A percentile compares a stretch with the other conserved stretches of the same genome.
Conservation (phyloP, 768 basidiomycete species). For the Auricularia sp. region DNA sequence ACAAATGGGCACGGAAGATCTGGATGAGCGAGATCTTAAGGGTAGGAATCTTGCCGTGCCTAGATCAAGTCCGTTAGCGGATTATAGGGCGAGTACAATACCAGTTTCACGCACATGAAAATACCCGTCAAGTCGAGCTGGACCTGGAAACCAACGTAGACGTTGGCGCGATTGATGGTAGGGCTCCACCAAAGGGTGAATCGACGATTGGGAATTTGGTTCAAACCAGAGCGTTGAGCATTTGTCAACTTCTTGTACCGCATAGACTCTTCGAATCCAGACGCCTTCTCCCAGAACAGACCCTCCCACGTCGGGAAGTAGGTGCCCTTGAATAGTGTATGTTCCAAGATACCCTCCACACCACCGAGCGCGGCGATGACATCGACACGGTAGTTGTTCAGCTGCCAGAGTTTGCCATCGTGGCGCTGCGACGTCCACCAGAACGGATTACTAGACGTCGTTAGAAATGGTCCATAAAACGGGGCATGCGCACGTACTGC, state of each 20-base stretch:
- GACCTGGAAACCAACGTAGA: slow-evolving; percentile 99
- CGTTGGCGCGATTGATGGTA: slow-evolving; percentile 98
- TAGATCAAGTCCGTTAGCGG: slow-evolving; percentile 18
- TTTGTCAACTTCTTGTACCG: slow-evolving; percentile 95
- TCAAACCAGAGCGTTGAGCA: slow-evolving; percentile 95
- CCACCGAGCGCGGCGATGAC: slow-evolving; percentile 96
- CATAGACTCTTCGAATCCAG: slow-evolving; percentile 95
- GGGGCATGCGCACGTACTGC: slow-evolving; percentile 44
- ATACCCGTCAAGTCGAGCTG: slow-evolving; percentile 96
- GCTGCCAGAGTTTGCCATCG: slow-evolving; percentile 91
- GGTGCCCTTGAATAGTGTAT: slow-evolving; percentile 95
- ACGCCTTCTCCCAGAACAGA: slow-evolving; percentile 98
- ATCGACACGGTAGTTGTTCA: slow-evolving; percentile 98
- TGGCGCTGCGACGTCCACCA: slow-evolving; percentile 99
- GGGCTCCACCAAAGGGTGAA: slow-evolving; percentile 99
- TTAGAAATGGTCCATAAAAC: slow-evolving; percentile 4
- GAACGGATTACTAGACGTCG: slow-evolving; percentile 71
- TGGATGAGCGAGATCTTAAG: slow-evolving; percentile 98
- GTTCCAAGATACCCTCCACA: slow-evolving; percentile 93
- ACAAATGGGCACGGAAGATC: slow-evolving; percentile 99
- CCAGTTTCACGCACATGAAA: slow-evolving; percentile 53
- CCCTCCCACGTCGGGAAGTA: slow-evolving; percentile 98
- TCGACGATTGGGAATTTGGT: slow-evolving; percentile 96
- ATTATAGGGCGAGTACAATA: neutral
- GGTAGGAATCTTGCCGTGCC: slow-evolving; percentile 97